These are phyloP conservation scores for Mikania micrantha DNA, from an alignment of 129 eudicot genomes.

Conservation along the genomic window DNA sequence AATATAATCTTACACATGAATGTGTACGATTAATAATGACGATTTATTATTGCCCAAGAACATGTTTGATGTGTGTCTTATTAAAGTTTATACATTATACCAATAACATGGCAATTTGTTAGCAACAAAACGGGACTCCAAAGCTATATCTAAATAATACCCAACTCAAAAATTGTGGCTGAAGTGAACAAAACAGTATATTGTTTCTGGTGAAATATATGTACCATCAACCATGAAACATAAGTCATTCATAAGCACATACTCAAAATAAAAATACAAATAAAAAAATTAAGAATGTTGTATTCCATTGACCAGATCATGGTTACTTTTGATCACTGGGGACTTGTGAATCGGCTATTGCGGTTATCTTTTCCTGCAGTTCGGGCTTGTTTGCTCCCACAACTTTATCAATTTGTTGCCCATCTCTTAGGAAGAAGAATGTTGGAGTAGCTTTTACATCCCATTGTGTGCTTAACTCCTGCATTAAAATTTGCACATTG, in stretches of 20 bases:
- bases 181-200: not conserved
- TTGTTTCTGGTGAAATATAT: not conserved
- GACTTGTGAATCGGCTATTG: conserved; percentile 30
- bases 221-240: not conserved
- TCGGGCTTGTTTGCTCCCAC: conserved; percentile 85
- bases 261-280: not conserved
- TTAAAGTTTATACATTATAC: not conserved
- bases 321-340: conserved; percentile 18
- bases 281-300: not conserved
- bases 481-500: conserved; percentile 11
- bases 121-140: not conserved
- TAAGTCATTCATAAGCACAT: not conserved
- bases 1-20: too few relatives aligned
- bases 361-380: conserved; percentile 49
- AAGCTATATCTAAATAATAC: not conserved
- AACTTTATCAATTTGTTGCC: conserved; percentile 70
- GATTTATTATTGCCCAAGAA: not conserved
- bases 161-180: not conserved
- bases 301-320: not conserved
- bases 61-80: not conserved
- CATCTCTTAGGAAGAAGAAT: conserved; percentile 81
- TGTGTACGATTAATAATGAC: too few relatives aligned
- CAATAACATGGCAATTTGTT: not conserved
- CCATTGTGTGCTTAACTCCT: conserved; percentile 82
- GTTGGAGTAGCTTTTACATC: conserved; percentile 92